These are phyloP conservation scores for Diaporthe sp. DNA, from an alignment of 2,329 filamentous ascomycete genomes.

Conservation along the genomic window DNA sequence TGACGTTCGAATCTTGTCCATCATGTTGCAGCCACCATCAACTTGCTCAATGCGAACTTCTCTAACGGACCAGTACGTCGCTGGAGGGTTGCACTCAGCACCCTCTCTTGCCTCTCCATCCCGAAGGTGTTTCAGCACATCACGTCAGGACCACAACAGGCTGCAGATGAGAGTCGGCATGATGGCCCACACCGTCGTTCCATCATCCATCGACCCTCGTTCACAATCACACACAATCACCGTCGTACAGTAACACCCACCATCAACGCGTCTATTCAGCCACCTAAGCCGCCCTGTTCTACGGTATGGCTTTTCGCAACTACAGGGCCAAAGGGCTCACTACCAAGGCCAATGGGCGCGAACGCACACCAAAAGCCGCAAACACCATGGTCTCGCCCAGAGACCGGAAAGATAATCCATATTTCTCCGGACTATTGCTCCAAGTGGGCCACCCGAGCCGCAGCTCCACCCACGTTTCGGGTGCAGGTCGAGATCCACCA, in stretches of 20 bases:
- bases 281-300: background rate
- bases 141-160: background rate
- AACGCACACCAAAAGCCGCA: background rate
- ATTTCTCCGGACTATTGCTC: background rate
- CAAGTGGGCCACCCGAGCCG: constrained; percentile 19
- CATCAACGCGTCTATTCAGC: background rate
- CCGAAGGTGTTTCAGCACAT: background rate
- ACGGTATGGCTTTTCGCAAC: background rate
- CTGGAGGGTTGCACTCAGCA: background rate
- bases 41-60: background rate
- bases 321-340: background rate
- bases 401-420: background rate
- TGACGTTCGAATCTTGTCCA: background rate
- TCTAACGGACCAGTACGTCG: background rate
- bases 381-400: background rate
- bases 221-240: background rate
- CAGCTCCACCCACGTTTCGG: constrained; percentile 25
- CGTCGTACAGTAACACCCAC: background rate
- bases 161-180: background rate
- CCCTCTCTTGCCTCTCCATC: background rate
- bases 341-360: background rate
- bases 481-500: constrained; percentile 12
- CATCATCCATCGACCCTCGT: background rate
- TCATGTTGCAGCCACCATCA: background rate
- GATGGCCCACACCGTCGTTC: background rate